A percentile compares a stretch with the other conserved stretches of the same genome.
phyloP scores from a whole-genome alignment of 1,284 basidiomycete genomes.

The Tylopilus sp. region DNA sequence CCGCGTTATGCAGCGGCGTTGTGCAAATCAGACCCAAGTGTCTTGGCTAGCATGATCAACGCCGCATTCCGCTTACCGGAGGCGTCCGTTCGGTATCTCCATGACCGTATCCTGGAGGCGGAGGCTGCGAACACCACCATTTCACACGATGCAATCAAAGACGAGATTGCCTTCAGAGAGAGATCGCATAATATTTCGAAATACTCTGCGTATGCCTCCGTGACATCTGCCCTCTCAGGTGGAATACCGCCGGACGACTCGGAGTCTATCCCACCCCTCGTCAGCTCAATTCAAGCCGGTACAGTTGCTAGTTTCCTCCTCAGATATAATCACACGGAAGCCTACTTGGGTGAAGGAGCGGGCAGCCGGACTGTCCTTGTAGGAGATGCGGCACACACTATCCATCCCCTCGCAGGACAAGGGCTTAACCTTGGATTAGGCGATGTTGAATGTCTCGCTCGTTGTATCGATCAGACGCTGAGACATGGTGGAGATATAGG shows the following conservation, averaged over 20 bases:
- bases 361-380: constrained; percentile 87
- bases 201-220: constrained; percentile 72
- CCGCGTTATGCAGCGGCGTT: constrained; percentile 83
- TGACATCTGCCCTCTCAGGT: constrained; percentile 41
- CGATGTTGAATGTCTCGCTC: constrained; percentile 81
- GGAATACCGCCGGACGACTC: constrained; percentile 75
- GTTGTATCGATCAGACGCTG: constrained; percentile 69
- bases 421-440: constrained; percentile 94
- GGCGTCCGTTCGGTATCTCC: constrained; percentile 76
- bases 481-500: constrained; percentile 84
- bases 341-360: constrained; percentile 82
- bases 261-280: constrained; percentile 78
- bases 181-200: constrained; percentile 70
- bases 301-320: constrained; percentile 94
- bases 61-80: constrained; percentile 92
- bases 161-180: constrained; percentile 79
- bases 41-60: constrained; percentile 86
- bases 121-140: constrained; percentile 56
- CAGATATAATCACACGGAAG: constrained; percentile 88
- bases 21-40: constrained; percentile 72
- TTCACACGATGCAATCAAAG: constrained; percentile 56
- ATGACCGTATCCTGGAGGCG: constrained; percentile 70
- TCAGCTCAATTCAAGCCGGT: constrained; percentile 79
- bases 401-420: constrained; percentile 98
- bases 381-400: constrained; percentile 96